Percentiles rank a stretch among this genome's conserved stretches.
Evolutionary conservation across 2,329 filamentous ascomycete species (phyloP).

Genomic region (Neocucurbitaria cava): DNA sequence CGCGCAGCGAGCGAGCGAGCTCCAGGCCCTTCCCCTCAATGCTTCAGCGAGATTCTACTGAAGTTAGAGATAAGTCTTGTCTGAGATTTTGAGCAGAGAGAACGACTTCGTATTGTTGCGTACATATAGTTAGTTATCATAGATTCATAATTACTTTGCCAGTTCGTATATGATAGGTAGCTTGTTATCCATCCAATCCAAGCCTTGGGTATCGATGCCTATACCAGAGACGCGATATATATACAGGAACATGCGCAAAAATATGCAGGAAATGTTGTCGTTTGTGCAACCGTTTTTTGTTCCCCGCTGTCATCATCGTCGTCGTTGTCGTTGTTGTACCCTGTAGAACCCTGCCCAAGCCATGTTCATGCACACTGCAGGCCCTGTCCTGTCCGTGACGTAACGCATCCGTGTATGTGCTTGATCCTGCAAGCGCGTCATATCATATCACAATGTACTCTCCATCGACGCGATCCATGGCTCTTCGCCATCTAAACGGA

Average conservation of each 20-base stretch:
- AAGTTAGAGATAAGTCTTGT: too few species aligned
- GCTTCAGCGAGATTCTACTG: too few species aligned
- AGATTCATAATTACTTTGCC: not conserved
- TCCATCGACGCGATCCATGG: conserved; percentile 59
- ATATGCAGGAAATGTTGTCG: not conserved
- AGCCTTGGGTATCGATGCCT: conserved; percentile 3
- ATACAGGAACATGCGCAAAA: conserved; percentile 10
- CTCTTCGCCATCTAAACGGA: conserved; percentile 58
- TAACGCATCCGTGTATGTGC: conserved; percentile 6
- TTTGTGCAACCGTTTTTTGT: not conserved
- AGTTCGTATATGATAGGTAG: not conserved
- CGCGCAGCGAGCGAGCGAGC: too few species aligned
- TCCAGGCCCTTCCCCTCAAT: too few species aligned
- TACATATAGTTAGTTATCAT: too few species aligned
- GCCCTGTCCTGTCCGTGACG: not conserved
- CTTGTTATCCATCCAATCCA: not conserved
- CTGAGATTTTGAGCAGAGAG: not conserved
- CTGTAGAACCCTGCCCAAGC: not conserved
- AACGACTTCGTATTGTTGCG: not conserved
- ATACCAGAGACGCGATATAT: conserved; percentile 10
- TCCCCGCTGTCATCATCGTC: too few species aligned
- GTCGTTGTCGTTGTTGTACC: too few species aligned
- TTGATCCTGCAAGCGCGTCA: conserved; percentile 22
- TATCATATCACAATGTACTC: conserved; percentile 59
- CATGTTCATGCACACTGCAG: too few species aligned